Percentiles rank a stretch among this genome's conserved stretches.
Evolutionary conservation across 345 rosid species (phyloP).

Genomic region (Citrus cavaleriei): DNA sequence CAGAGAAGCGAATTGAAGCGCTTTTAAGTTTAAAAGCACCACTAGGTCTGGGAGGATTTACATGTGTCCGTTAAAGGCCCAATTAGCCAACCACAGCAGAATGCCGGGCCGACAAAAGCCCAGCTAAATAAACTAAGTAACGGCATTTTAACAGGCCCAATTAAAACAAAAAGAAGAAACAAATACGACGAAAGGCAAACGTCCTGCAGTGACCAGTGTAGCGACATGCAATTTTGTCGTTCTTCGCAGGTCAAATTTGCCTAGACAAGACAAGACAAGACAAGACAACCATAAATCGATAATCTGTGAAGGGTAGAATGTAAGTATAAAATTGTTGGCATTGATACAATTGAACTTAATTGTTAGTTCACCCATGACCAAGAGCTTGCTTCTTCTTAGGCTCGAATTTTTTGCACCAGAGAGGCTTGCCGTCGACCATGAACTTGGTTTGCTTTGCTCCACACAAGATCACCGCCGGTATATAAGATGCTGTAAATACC

Average conservation of each 20-base stretch:
- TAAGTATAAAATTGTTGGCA: background rate
- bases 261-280: too few species aligned
- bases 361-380: too few species aligned
- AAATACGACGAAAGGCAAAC: background rate
- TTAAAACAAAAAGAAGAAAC: too few species aligned
- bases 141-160: background rate
- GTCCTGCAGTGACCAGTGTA: background rate
- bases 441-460: conserved; percentile 22
- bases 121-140: too few species aligned
- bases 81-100: background rate
- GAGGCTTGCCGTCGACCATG: conserved; percentile 25
- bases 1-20: background rate
- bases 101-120: background rate
- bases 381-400: conserved; percentile 1
- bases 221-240: background rate
- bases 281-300: too few species aligned
- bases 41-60: too few species aligned
- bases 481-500: conserved; percentile 9
- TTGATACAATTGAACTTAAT: background rate
- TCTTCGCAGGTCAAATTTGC: background rate
- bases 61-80: background rate
- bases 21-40: background rate
- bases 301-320: background rate
- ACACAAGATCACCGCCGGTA: conserved; percentile 14
- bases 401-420: conserved; percentile 38